Evolutionary conservation across 2,329 filamentous ascomycete species (phyloP).

Genomic region (Claviceps capensis): DNA sequence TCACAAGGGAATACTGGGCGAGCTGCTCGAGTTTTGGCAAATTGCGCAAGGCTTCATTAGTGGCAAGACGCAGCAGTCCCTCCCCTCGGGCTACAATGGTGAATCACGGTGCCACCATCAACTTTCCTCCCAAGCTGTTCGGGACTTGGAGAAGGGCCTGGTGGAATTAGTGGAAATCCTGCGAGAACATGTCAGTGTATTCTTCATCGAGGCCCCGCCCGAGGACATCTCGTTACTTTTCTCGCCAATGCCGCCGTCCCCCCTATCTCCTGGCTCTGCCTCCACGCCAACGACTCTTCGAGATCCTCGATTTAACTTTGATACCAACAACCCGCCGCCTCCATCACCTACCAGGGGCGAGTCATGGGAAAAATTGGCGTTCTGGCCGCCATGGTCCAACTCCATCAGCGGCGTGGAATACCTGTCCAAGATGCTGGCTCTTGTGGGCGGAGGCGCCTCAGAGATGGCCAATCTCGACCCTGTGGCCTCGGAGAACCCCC

Average conservation of each 20-base stretch:
- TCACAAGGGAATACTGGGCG: constrained; percentile 67
- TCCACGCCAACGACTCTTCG: constrained; percentile 44
- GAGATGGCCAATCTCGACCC: constrained; percentile 69
- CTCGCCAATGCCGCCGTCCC: constrained; percentile 62
- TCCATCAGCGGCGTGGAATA: constrained; percentile 87
- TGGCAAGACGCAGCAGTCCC: constrained; percentile 63
- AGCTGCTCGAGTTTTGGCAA: constrained; percentile 89
- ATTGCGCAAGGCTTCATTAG: constrained; percentile 81
- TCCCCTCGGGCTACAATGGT: constrained; percentile 71
- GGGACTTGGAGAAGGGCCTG: constrained; percentile 61
- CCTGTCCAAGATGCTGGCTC: constrained; percentile 63
- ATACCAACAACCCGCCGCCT: constrained; percentile 61
- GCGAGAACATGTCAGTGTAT: constrained; percentile 61
- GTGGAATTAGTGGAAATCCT: constrained; percentile 75
- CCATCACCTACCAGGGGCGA: constrained; percentile 69
- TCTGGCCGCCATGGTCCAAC: constrained; percentile 91
- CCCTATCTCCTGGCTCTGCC: constrained; percentile 35
- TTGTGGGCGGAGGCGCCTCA: constrained; percentile 76
- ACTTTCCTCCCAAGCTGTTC: constrained; percentile 55
- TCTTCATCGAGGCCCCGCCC: constrained; percentile 78
- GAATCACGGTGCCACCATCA: constrained; percentile 72
- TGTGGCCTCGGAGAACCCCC: constrained; percentile 40
- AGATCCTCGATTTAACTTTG: constrained; percentile 68
- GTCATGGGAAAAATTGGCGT: constrained; percentile 84
- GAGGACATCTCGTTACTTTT: constrained; percentile 83